Evolutionary conservation across 192 early-diverging fungal genomes (phyloP).

Genomic region (Paraglomus brasilianum): DNA sequence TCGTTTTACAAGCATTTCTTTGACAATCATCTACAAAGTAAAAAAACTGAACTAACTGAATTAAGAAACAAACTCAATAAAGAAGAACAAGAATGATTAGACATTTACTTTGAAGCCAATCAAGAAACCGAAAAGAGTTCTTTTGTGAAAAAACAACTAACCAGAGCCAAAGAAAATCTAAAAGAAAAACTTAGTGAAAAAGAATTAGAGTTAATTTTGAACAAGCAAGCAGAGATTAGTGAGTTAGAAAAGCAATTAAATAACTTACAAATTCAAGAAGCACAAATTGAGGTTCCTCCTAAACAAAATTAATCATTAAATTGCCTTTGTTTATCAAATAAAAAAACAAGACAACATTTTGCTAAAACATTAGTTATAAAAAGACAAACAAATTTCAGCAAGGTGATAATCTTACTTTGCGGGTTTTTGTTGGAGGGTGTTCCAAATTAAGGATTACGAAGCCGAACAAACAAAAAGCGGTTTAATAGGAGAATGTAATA

Average conservation of each 20-base stretch:
- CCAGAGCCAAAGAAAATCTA: neutral
- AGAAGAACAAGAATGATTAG: conserved; percentile 4
- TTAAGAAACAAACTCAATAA: neutral
- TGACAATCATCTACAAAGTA: too few relatives aligned
- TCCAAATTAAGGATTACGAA: too few relatives aligned
- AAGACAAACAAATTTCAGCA: conserved; percentile 1
- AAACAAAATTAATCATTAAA: too few relatives aligned
- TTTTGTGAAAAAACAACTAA: conserved; percentile 11
- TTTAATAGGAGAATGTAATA: too few relatives aligned
- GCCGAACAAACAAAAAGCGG: too few relatives aligned
- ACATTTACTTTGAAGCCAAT: conserved; percentile 1
- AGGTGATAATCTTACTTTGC: neutral
- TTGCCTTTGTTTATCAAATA: too few relatives aligned
- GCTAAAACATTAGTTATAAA: neutral
- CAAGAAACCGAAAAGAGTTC: conserved; percentile 5
- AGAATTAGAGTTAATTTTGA: conserved; percentile 1
- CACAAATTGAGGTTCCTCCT: too few relatives aligned
- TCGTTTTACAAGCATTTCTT: too few relatives aligned
- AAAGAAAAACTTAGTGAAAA: conserved; percentile 10
- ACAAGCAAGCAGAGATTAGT: neutral
- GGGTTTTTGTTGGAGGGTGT: too few relatives aligned
- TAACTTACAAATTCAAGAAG: too few relatives aligned
- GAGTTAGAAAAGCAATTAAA: conserved; percentile 11
- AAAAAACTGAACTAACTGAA: too few relatives aligned
- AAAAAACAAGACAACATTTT: conserved; percentile 2